These are phyloP conservation scores for Fallopia convolvulus DNA, from an alignment of 148 eudicot genomes.

Conservation along the genomic window DNA sequence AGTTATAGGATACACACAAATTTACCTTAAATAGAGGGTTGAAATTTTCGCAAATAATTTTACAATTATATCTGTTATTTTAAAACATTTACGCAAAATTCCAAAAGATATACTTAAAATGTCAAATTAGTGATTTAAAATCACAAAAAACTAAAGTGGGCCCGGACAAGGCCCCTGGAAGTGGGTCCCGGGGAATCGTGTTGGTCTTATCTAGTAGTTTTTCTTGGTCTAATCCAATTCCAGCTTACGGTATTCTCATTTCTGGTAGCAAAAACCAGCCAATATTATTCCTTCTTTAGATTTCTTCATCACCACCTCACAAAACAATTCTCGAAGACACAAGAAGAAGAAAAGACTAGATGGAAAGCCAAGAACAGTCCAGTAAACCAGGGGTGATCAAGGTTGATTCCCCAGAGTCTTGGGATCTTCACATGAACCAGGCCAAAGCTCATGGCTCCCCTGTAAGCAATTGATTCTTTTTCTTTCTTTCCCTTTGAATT, in stretches of 20 bases:
- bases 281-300: background rate
- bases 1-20: too few relatives aligned
- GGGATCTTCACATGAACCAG: slow-evolving; percentile 43
- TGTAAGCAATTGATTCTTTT: slow-evolving; percentile 27
- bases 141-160: background rate
- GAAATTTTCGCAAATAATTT: too few relatives aligned
- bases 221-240: background rate
- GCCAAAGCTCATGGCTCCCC: slow-evolving; percentile 42
- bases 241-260: background rate
- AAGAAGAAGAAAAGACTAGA: background rate
- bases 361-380: slow-evolving; percentile 26
- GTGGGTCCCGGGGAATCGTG: background rate
- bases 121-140: background rate
- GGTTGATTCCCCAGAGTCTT: slow-evolving; percentile 40
- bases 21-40: too few relatives aligned
- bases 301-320: background rate
- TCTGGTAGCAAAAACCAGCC: background rate
- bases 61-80: too few relatives aligned
- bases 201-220: background rate
- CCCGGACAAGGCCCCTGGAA: background rate
- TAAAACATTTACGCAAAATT: too few relatives aligned
- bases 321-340: background rate
- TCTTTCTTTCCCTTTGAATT: background rate
- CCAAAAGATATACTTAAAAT: background rate
- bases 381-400: slow-evolving; percentile 31